Evolutionary conservation across 2,329 filamentous ascomycete species (phyloP).

Genomic region (Fusarium devonianum): DNA sequence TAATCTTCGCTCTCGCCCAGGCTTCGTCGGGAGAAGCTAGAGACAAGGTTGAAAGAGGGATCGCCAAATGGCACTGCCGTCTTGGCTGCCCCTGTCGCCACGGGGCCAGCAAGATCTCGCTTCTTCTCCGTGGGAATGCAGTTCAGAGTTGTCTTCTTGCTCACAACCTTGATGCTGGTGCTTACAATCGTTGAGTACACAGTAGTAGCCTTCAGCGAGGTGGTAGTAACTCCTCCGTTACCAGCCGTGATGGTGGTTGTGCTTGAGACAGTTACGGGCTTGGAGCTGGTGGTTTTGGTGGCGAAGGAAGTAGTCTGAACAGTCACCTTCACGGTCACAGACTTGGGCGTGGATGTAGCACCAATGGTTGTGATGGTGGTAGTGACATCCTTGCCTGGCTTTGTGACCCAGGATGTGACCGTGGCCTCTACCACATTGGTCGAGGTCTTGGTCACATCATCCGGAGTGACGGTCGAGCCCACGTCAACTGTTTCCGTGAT

Average conservation of each 20-base stretch:
- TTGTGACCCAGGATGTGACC: conserved; percentile 28
- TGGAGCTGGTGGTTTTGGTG: conserved; percentile 30
- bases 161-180: conserved; percentile 29
- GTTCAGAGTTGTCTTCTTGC: conserved; percentile 32
- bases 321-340: conserved; percentile 25
- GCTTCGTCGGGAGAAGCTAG: conserved; percentile 16
- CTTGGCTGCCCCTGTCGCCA: background rate
- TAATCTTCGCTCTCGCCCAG: conserved; percentile 11
- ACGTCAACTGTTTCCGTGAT: conserved; percentile 41
- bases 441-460: conserved; percentile 33
- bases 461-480: conserved; percentile 45
- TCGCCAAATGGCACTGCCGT: conserved; percentile 25
- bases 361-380: conserved; percentile 24
- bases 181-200: conserved; percentile 30
- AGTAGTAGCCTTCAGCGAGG: conserved; percentile 35
- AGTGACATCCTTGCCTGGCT: conserved; percentile 22
- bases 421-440: conserved; percentile 24
- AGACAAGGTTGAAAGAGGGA: conserved; percentile 10
- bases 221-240: conserved; percentile 28
- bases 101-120: conserved; percentile 6
- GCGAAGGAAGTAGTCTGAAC: conserved; percentile 19
- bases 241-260: conserved; percentile 30
- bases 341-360: conserved; percentile 36
- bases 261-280: conserved; percentile 31
- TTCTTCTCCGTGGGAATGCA: conserved; percentile 32